Base-by-base conservation (phyloP, 495 filamentous ascomycete species). In the Penicillium egyptiacum region DNA sequence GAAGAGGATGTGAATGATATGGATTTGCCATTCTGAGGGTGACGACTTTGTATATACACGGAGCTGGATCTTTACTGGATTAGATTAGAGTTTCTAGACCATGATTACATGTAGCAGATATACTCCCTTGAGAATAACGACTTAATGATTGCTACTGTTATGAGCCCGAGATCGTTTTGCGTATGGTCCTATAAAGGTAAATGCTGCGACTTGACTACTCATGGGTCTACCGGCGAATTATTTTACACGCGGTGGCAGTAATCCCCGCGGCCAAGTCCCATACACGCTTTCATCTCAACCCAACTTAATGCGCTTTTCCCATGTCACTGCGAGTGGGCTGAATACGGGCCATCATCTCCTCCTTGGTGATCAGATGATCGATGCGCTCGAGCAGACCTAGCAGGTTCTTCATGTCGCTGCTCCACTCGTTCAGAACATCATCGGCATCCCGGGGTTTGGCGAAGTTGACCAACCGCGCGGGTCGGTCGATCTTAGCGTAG, bases 261-360 rank as follows among this genome's bases (percentile, higher is more conserved):
- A 57, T 57, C 48, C 35, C 50, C 39, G 50, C 50, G 25, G 10
- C 58, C 61, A 55, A 52, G 53, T 59, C 53, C 50, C 40, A 33
- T 33, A 49, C 28, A 49, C 19, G 43, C 52, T 28, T 50, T 50
- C 25, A 60, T 58, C 40, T 25, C 47, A 26, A 53, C n/a, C 10
- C 44, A 31, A 33, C 35, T 70, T 53, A 77, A 63, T 70, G 74
- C 50, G 71, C 76, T 65, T 77, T 78, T 68, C 68, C 71, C 69
- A 79, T 80, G 55, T 83, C 81, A n/a, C 67, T 72, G 56, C 84
- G 83, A 26, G 85, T 75, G 5, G 88, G 91, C 70, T 90, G 86
- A 59, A 98, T 98, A 49, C 92, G 81, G 35, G 94, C 94, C 94
- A 98, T 98, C 94, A 98, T 98, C 81, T 98, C 95, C 79, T 98